Percentiles rank a stretch among this genome's conserved stretches.
These are phyloP conservation scores for Boletus eberwhitei DNA, from an alignment of 768 basidiomycete species.

Conservation along the genomic window DNA sequence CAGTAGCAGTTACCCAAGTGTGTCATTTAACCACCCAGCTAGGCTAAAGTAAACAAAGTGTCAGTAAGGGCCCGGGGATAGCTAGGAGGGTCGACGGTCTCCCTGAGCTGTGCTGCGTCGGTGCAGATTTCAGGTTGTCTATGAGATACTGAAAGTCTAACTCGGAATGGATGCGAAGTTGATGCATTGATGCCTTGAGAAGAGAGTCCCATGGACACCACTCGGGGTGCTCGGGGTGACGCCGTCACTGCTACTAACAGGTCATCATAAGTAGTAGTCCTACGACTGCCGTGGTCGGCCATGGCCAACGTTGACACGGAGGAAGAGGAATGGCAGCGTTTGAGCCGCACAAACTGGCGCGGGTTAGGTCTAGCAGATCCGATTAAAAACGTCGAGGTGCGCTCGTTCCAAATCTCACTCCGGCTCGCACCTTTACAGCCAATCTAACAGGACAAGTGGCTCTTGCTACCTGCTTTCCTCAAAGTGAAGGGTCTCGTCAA, in stretches of 20 bases:
- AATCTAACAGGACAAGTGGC: conserved; percentile 88
- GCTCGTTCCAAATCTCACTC: conserved; percentile 22
- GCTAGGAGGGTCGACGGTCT: no score
- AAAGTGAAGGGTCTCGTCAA: conserved; percentile 98
- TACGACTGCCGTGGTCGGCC: neutral
- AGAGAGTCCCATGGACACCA: neutral
- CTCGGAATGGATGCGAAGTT: no score
- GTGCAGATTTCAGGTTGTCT: no score
- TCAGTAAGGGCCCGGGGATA: no score
- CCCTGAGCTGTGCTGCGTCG: no score
- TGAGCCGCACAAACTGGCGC: conserved; percentile 59
- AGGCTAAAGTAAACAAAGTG: no score
- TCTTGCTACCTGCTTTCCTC: conserved; percentile 91
- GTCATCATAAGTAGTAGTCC: neutral
- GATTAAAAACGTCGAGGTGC: conserved; percentile 85
- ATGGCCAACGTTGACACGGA: conserved; percentile 20
- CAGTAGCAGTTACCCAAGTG: neutral
- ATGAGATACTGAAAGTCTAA: no score
- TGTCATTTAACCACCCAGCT: no score
- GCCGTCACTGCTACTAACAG: neutral
- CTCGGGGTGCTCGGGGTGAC: neutral
- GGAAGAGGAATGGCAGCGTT: conserved; percentile 57
- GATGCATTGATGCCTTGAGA: neutral
- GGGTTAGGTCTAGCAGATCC: conserved; percentile 84
- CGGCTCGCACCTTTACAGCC: neutral